Conservation (phyloP, 2,329 filamentous ascomycete species). For the Chaetoscypha palmicola region DNA sequence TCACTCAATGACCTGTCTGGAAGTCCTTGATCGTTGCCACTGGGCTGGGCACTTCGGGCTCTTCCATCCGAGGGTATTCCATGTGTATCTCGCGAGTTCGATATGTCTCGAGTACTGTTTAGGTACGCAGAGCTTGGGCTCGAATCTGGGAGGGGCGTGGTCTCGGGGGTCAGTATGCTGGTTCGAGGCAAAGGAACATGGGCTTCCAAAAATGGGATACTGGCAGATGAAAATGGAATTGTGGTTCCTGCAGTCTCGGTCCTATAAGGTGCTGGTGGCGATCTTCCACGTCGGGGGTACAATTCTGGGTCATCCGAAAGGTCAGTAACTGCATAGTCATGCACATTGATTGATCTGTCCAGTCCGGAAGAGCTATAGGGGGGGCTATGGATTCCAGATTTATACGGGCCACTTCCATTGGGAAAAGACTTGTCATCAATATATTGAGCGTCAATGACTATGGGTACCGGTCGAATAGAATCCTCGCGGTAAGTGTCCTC, state of each 20-base stretch:
- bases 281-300: slow-evolving; percentile 27
- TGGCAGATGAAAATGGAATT: slow-evolving; percentile 4
- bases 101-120: background rate
- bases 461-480: slow-evolving; percentile 19
- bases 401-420: slow-evolving; percentile 8
- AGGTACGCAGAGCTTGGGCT: background rate
- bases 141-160: slow-evolving; percentile 2
- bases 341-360: slow-evolving; percentile 14
- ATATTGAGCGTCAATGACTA: slow-evolving; percentile 27
- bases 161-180: slow-evolving; percentile 1
- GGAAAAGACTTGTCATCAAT: slow-evolving; percentile 10
- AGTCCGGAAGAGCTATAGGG: slow-evolving; percentile 10
- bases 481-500: slow-evolving; percentile 15
- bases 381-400: slow-evolving; percentile 11
- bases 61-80: background rate
- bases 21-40: background rate
- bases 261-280: slow-evolving; percentile 27
- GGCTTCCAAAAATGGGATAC: slow-evolving; percentile 6
- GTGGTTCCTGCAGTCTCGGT: slow-evolving; percentile 1
- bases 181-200: background rate
- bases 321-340: slow-evolving; percentile 25
- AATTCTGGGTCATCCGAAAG: slow-evolving; percentile 22
- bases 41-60: background rate
- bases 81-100: background rate
- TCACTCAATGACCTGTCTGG: background rate